Conservation (phyloP, 2,329 filamentous ascomycete species). For the Botrytis fabae region DNA sequence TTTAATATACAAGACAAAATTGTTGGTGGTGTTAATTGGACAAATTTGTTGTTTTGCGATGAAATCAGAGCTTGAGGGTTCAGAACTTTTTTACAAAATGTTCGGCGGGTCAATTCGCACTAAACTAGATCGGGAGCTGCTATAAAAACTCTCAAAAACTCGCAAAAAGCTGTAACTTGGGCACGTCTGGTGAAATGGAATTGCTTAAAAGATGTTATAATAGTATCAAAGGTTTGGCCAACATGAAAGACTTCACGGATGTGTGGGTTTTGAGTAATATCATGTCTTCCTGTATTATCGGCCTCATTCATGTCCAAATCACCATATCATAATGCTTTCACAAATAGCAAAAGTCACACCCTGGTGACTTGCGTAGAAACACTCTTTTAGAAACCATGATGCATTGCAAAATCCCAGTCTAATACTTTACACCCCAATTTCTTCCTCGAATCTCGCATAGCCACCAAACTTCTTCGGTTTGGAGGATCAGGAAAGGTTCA, state of each 20-base stretch:
- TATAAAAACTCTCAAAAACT: constrained; percentile 13
- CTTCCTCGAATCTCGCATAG: constrained; percentile 25
- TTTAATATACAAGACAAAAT: constrained; percentile 2
- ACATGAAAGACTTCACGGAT: not conserved
- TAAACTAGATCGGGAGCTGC: constrained; percentile 26
- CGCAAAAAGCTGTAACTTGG: not conserved
- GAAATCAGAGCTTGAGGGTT: constrained; percentile 19
- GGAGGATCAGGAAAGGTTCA: constrained; percentile 33
- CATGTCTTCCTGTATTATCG: not conserved
- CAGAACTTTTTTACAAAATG: constrained; percentile 26
- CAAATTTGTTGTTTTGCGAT: constrained; percentile 20
- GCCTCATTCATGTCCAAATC: not conserved
- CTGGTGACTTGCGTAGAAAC: not conserved
- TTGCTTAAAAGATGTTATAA: not conserved
- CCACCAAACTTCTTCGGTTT: constrained; percentile 24
- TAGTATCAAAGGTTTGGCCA: not conserved
- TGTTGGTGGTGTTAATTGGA: constrained; percentile 20
- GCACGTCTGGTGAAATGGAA: not conserved
- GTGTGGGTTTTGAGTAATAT: not conserved
- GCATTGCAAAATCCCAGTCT: constrained; percentile 34
- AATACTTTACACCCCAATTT: constrained; percentile 37
- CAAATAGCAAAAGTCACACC: not conserved
- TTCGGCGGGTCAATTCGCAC: constrained; percentile 25
- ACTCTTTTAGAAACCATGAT: constrained; percentile 26
- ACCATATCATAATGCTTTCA: not conserved